Base-by-base conservation (phyloP, 2,329 filamentous ascomycete genomes). In the Cordyceps javanica region DNA sequence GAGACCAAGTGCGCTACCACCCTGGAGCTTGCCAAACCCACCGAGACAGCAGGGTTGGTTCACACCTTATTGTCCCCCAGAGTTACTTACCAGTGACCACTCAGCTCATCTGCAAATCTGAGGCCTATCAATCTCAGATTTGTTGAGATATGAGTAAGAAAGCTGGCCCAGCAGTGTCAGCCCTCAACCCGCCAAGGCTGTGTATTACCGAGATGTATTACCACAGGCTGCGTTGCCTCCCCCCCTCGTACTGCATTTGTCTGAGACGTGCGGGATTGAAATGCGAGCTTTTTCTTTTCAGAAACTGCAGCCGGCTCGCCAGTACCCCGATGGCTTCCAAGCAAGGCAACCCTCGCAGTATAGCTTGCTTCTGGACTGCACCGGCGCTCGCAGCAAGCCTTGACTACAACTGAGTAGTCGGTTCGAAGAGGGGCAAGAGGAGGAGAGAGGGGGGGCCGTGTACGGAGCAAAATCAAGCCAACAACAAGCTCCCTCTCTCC, bases 121-220 rank as follows among this genome's bases (percentile, higher is more conserved):
- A 23, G n/a, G 41, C 19, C 52, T 39, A 30, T 39, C 25, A 55
- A 55, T 48, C 42, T 48, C 23, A 32, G 42, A 38, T 49, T 56
- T 56, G 36, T 42, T 50, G 44, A 56, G 54, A 49, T 56, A 56
- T 56, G 54, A 56, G 54, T 56, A 56, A 56, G 54, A 56, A 30
- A 32, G 45, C 32, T 46, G 53, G 32, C 42, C 23, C 44, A 41
- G 44, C 34, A 30, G 54, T 30, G 54, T 56, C 54, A 56, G 44
- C 54, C 45, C 19, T 23, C 26, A 49, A 39, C 41, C 42, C 45
- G 44, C 54, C 54, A 56, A 56, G 54, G 13, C 44, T 41, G 14
- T 34, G 44, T 48, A 56, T 56, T 49, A 56, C 54, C 32, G 54
- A 26, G 32, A 1, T 49, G 42, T 56, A 56, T 49, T 42, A 56